These are phyloP conservation scores for Ceratobasidium sp. DNA, from an alignment of 1,284 basidiomycete species.

Conservation along the genomic window DNA sequence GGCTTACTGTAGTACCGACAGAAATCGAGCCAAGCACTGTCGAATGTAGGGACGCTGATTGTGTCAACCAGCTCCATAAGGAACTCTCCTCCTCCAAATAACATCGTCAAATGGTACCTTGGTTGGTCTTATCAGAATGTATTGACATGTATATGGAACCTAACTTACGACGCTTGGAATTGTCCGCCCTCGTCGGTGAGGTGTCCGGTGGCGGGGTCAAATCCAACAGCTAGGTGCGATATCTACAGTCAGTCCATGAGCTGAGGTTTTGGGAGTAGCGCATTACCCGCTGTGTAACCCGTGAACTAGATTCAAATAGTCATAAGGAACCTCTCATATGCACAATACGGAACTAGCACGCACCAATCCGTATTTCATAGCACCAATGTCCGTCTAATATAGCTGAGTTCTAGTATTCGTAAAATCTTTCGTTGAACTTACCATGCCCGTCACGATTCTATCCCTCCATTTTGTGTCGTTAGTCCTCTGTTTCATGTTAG, in stretches of 20 bases:
- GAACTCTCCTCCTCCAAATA: slow-evolving; percentile 64
- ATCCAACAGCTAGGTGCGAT: slow-evolving; percentile 58
- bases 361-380: slow-evolving; percentile 58
- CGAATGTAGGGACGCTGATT: slow-evolving; percentile 60
- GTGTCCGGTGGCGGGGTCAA: slow-evolving; percentile 61
- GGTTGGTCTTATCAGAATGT: background rate
- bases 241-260: background rate
- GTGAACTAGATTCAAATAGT: slow-evolving; percentile 54
- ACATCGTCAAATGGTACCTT: slow-evolving; percentile 61
- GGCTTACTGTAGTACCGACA: slow-evolving; percentile 56
- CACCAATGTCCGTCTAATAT: slow-evolving; percentile 57
- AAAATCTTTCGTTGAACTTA: slow-evolving; percentile 45
- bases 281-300: slow-evolving; percentile 54
- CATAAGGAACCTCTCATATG: background rate
- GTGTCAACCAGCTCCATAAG: slow-evolving; percentile 62
- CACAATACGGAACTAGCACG: background rate
- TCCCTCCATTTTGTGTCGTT: slow-evolving; percentile 60
- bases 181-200: slow-evolving; percentile 60
- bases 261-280: background rate
- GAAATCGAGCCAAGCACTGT: slow-evolving; percentile 62
- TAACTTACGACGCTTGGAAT: slow-evolving; percentile 57
- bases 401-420: background rate
- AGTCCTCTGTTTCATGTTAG: slow-evolving; percentile 53
- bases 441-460: slow-evolving; percentile 61
- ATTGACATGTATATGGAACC: background rate